These are phyloP conservation scores for Tulasnella sp. DNA, from an alignment of 768 basidiomycete genomes.

Conservation along the genomic window DNA sequence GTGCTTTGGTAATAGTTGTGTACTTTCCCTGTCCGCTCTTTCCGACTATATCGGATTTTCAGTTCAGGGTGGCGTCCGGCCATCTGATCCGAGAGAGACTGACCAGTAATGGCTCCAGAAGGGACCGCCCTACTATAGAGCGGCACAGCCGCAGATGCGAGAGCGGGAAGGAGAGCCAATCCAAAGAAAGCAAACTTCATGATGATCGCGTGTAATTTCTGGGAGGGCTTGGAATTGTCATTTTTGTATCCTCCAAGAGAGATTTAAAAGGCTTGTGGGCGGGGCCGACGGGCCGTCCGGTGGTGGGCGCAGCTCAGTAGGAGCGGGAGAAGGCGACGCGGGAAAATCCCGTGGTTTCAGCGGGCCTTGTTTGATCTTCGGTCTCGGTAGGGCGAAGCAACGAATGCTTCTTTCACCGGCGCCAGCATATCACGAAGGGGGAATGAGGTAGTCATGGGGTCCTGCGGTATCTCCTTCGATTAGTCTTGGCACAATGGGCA, in stretches of 20 bases:
- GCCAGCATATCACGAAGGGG: not conserved
- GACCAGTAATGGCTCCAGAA: conserved; percentile 9
- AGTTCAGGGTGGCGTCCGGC: not conserved
- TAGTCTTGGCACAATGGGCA: too few relatives aligned
- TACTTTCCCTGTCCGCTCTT: conserved; percentile 18
- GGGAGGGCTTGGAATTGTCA: not conserved
- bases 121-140: not conserved
- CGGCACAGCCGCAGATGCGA: not conserved
- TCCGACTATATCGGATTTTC: conserved; percentile 1
- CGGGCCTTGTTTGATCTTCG: not conserved
- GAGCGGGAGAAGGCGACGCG: not conserved
- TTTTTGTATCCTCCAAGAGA: not conserved
- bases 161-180: not conserved
- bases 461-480: not conserved
- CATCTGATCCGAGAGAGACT: not conserved
- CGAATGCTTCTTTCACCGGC: not conserved
- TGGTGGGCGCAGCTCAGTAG: not conserved
- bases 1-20: conserved; percentile 12
- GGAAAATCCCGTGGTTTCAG: not conserved
- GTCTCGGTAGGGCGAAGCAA: not conserved
- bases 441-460: not conserved
- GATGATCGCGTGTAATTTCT: not conserved
- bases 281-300: not conserved
- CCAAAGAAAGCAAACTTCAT: conserved; percentile 1
- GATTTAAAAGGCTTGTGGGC: not conserved